Evolutionary conservation across 2,329 filamentous ascomycete species (phyloP).

Genomic region (Pseudogymnoascus sp.): DNA sequence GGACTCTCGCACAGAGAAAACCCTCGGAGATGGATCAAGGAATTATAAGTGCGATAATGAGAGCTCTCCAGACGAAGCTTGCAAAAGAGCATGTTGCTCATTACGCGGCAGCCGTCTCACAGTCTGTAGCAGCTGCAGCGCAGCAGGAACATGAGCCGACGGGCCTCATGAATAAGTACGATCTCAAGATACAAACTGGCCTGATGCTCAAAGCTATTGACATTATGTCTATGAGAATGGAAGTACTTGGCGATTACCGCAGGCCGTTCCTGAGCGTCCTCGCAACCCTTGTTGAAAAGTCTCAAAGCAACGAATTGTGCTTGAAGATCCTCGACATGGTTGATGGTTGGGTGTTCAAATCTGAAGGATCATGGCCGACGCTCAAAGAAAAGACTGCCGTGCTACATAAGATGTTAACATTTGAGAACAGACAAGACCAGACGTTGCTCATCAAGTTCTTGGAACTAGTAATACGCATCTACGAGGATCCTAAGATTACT

Average conservation of each 20-base stretch:
- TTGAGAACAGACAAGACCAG: constrained; percentile 75
- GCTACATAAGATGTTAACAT: constrained; percentile 96
- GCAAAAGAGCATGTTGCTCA: constrained; percentile 86
- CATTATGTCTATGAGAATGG: constrained; percentile 84
- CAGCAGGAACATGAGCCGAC: constrained; percentile 40
- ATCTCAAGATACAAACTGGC: constrained; percentile 79
- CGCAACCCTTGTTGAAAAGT: constrained; percentile 91
- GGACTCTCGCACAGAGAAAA: constrained; percentile 79
- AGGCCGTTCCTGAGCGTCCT: constrained; percentile 91
- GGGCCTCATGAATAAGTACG: constrained; percentile 60
- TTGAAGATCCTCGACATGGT: constrained; percentile 91
- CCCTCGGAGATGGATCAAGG: constrained; percentile 85
- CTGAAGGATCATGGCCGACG: constrained; percentile 89
- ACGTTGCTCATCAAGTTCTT: constrained; percentile 88
- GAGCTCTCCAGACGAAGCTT: constrained; percentile 82
- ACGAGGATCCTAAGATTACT: constrained; percentile 93
- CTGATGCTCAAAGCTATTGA: constrained; percentile 94
- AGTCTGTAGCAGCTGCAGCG: constrained; percentile 33
- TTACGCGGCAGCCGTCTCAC: constrained; percentile 50
- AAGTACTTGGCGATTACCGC: constrained; percentile 79
- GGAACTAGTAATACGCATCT: constrained; percentile 92
- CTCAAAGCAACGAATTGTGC: constrained; percentile 75
- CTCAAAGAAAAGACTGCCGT: constrained; percentile 98
- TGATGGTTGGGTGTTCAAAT: constrained; percentile 91
- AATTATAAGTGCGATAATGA: constrained; percentile 72